These are phyloP conservation scores for Alternaria consortialis DNA, from an alignment of 2,329 filamentous ascomycete species.

Conservation along the genomic window DNA sequence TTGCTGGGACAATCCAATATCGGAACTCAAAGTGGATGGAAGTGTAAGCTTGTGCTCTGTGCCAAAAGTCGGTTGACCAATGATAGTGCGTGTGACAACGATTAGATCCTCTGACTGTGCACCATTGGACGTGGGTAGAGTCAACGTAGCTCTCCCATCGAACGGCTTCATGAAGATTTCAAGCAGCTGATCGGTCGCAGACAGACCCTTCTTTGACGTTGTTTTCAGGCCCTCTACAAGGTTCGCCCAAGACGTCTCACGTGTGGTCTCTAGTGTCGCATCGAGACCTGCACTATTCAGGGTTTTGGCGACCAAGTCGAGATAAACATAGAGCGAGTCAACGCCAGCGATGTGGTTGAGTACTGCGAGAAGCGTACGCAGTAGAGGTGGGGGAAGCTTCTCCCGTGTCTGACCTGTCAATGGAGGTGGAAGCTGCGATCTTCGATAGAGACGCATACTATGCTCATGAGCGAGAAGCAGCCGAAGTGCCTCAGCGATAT, in stretches of 20 bases:
- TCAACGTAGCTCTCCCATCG: slow-evolving; percentile 39
- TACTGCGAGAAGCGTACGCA: slow-evolving; percentile 66
- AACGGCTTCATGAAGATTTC: slow-evolving; percentile 41
- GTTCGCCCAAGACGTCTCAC: slow-evolving; percentile 39
- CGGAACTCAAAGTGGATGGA: slow-evolving; percentile 36
- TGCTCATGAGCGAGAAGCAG: slow-evolving; percentile 83
- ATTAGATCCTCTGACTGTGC: slow-evolving; percentile 33
- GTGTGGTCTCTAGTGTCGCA: slow-evolving; percentile 35
- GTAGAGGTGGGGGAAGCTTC: slow-evolving; percentile 63
- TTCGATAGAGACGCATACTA: slow-evolving; percentile 73
- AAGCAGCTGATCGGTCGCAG: slow-evolving; percentile 45
- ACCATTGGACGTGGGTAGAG: slow-evolving; percentile 34
- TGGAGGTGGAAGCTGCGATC: slow-evolving; percentile 71
- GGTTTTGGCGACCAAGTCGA: slow-evolving; percentile 32
- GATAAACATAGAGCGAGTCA: slow-evolving; percentile 47
- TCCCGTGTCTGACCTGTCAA: slow-evolving; percentile 61
- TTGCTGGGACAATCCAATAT: slow-evolving; percentile 41
- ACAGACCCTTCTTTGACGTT: slow-evolving; percentile 35
- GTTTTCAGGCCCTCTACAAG: slow-evolving; percentile 41
- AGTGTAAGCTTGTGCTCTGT: slow-evolving; percentile 47
- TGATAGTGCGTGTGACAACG: slow-evolving; percentile 43
- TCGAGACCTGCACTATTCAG: slow-evolving; percentile 42
- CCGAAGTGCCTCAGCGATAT: slow-evolving; percentile 72
- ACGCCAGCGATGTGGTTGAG: slow-evolving; percentile 59
- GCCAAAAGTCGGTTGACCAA: slow-evolving; percentile 47